Evolutionary conservation across 257 asterid species (phyloP).

Genomic region (Fraxinus pennsylvanica): DNA sequence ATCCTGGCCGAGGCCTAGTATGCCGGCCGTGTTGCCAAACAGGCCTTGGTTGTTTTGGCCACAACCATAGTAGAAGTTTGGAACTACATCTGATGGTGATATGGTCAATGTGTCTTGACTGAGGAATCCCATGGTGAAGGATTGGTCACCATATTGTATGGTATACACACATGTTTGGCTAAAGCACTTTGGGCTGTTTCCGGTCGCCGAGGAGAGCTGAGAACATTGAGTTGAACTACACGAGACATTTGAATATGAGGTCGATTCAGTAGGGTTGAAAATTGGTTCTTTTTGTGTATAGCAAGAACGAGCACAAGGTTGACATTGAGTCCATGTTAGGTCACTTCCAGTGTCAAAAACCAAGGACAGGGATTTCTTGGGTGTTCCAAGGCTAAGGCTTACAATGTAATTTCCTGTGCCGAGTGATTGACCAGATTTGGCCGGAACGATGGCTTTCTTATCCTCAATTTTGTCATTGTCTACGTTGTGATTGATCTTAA

Average conservation of each 20-base stretch:
- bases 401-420: slow-evolving; percentile 70
- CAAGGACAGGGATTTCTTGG: slow-evolving; percentile 39
- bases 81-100: slow-evolving; percentile 43
- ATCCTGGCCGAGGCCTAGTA: slow-evolving; percentile 70
- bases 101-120: slow-evolving; percentile 54
- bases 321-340: slow-evolving; percentile 86
- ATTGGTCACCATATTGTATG: slow-evolving; percentile 57
- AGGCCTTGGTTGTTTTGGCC: slow-evolving; percentile 71
- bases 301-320: slow-evolving; percentile 57
- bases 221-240: slow-evolving; percentile 51
- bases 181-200: slow-evolving; percentile 43
- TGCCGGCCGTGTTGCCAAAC: slow-evolving; percentile 60
- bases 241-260: slow-evolving; percentile 52
- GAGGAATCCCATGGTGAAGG: slow-evolving; percentile 57
- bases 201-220: slow-evolving; percentile 44
- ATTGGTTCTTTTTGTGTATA: slow-evolving; percentile 61
- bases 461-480: neutral
- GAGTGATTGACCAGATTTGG: slow-evolving; percentile 44
- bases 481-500: slow-evolving; percentile 32
- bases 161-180: slow-evolving; percentile 51
- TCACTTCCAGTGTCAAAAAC: slow-evolving; percentile 85
- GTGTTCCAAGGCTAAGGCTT: slow-evolving; percentile 66
- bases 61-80: slow-evolving; percentile 63
- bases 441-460: slow-evolving; percentile 43
- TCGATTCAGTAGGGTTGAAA: slow-evolving; percentile 52